These are phyloP conservation scores for Wallacemonas rigidus DNA, from an alignment of 208 protist species.

Conservation along the genomic window DNA sequence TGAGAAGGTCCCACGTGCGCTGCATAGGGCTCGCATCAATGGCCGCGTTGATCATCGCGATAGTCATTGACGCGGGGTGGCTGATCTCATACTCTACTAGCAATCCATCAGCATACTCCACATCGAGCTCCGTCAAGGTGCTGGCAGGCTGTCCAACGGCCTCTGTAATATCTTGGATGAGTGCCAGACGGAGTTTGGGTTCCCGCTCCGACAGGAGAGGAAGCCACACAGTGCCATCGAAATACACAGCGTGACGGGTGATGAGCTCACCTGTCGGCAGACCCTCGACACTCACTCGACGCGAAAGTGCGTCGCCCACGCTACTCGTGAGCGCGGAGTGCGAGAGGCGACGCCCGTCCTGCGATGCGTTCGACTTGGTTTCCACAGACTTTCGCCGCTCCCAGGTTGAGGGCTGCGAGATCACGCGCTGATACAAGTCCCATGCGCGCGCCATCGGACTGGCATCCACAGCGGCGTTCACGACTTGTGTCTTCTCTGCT, in stretches of 20 bases:
- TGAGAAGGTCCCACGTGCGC: constrained; percentile 6
- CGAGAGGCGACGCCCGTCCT: not conserved
- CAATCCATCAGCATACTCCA: constrained; percentile 17
- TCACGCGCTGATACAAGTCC: constrained; percentile 1
- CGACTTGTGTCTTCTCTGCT: not conserved
- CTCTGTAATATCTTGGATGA: not conserved
- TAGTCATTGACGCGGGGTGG: not conserved
- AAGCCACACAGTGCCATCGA: constrained; percentile 4
- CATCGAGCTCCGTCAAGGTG: not conserved
- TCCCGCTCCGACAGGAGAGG: not conserved
- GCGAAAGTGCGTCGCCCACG: not conserved
- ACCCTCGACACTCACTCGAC: not conserved
- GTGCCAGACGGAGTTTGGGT: constrained; percentile 5
- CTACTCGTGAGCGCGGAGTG: constrained; percentile 1
- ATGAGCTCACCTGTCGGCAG: not conserved
- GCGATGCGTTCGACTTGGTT: not conserved
- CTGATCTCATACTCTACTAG: constrained; percentile 12
- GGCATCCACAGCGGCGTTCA: constrained; percentile 5
- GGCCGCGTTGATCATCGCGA: constrained; percentile 1
- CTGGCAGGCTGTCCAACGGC: not conserved
- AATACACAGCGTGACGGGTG: constrained; percentile 15
- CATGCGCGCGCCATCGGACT: constrained; percentile 7
- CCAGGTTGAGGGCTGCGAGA: not conserved
- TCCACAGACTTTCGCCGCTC: not conserved
- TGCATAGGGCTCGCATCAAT: constrained; percentile 5